Evolutionary conservation across 169 alveolate genomes (phyloP).

Genomic region (Eimeria falciformis): DNA sequence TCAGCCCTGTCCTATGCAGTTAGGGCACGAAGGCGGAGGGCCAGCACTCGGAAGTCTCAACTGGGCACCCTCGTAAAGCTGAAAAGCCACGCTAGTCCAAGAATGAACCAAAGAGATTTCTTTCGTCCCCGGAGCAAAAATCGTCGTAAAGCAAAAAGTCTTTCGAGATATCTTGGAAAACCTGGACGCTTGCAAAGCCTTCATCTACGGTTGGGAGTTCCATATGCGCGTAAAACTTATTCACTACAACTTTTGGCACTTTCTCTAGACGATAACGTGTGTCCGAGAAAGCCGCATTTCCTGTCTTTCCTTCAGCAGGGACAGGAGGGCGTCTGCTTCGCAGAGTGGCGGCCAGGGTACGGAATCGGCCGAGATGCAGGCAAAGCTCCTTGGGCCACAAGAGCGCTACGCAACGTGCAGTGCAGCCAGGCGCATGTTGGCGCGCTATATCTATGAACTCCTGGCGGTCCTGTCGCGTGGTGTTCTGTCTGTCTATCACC

Average conservation of each 20-base stretch:
- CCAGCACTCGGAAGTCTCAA: too few relatives aligned
- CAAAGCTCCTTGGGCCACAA: constrained; percentile 76
- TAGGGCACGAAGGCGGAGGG: too few relatives aligned
- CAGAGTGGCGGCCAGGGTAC: constrained; percentile 48
- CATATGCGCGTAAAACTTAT: constrained; percentile 66
- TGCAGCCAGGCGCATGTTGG: constrained; percentile 19
- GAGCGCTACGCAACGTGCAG: constrained; percentile 23
- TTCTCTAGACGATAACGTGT: constrained; percentile 55
- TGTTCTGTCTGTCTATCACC: constrained; percentile 72
- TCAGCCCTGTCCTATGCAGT: too few relatives aligned
- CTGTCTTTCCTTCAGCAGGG: neutral
- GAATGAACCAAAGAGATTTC: constrained; percentile 15
- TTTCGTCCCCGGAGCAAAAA: constrained; percentile 45
- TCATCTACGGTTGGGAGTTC: constrained; percentile 67
- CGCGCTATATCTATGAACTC: constrained; percentile 65
- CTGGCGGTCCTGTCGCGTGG: constrained; percentile 62
- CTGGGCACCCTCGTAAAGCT: too few relatives aligned
- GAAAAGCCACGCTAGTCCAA: neutral
- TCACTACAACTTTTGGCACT: constrained; percentile 62
- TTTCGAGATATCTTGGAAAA: neutral
- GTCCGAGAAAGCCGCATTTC: neutral
- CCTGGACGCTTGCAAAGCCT: constrained; percentile 23
- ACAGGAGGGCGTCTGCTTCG: neutral
- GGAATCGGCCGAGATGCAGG: constrained; percentile 54
- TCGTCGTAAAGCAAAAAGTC: constrained; percentile 55